A percentile compares a stretch with the other conserved stretches of the same genome.
phyloP scores from a whole-genome alignment of 2,329 filamentous ascomycete species.

The Boeremia lycopersici region DNA sequence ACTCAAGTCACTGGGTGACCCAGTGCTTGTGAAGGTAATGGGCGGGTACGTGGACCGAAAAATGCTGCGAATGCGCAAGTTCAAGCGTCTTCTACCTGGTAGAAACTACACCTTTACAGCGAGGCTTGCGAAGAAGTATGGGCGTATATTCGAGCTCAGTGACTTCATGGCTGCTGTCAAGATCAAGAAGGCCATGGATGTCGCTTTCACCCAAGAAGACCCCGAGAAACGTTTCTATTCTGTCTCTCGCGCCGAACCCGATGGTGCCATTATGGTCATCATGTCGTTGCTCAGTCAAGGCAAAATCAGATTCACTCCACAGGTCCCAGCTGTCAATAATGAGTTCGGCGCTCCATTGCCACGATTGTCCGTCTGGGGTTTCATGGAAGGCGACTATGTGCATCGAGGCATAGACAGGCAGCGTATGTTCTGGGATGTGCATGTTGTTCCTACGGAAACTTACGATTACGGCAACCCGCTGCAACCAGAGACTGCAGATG shows the following conservation, averaged over 20 bases:
- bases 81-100: slow-evolving; percentile 61
- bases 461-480: slow-evolving; percentile 65
- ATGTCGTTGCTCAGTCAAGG: slow-evolving; percentile 68
- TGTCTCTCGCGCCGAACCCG: slow-evolving; percentile 63
- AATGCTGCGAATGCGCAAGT: slow-evolving; percentile 66
- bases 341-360: slow-evolving; percentile 49
- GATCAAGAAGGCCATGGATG: slow-evolving; percentile 67
- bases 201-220: slow-evolving; percentile 51
- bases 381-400: slow-evolving; percentile 73
- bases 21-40: slow-evolving; percentile 55
- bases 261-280: slow-evolving; percentile 70
- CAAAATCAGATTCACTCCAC: slow-evolving; percentile 60
- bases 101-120: slow-evolving; percentile 69
- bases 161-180: slow-evolving; percentile 58
- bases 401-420: slow-evolving; percentile 70
- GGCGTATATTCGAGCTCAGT: slow-evolving; percentile 56
- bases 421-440: slow-evolving; percentile 68
- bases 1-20: slow-evolving; percentile 42
- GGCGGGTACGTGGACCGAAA: slow-evolving; percentile 59
- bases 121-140: slow-evolving; percentile 62
- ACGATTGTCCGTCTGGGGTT: slow-evolving; percentile 65
- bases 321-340: slow-evolving; percentile 63
- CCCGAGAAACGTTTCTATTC: slow-evolving; percentile 41
- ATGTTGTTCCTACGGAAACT: slow-evolving; percentile 61
- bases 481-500: slow-evolving; percentile 43